These are phyloP conservation scores for Hemileccinum impolitum DNA, from an alignment of 768 basidiomycete species.

Conservation along the genomic window DNA sequence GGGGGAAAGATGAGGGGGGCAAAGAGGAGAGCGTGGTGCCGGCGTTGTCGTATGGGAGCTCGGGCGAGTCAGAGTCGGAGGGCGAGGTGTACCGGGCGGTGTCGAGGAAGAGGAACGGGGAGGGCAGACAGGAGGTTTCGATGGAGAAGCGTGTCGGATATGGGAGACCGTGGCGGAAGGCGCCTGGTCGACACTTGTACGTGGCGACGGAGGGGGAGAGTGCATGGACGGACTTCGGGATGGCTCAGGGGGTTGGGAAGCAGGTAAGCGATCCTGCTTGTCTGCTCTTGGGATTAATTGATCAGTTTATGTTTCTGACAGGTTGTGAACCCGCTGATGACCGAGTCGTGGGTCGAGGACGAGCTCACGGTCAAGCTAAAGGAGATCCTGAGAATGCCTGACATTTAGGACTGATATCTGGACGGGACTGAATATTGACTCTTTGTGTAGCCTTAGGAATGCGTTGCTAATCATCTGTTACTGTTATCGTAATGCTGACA, in stretches of 20 bases:
- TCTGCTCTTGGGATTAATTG: too few species aligned
- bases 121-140: not conserved
- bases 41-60: constrained; percentile 11
- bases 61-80: constrained; percentile 8
- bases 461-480: too few species aligned
- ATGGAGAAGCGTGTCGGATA: constrained; percentile 7
- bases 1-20: not conserved
- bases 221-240: not conserved
- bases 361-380: constrained; percentile 6
- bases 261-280: constrained; percentile 6
- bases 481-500: not conserved
- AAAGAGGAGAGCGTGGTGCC: constrained; percentile 5
- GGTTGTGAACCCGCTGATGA: constrained; percentile 3
- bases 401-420: not conserved
- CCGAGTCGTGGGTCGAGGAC: constrained; percentile 9
- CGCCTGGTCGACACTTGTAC: not conserved
- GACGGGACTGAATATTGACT: too few species aligned
- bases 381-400: not conserved
- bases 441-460: constrained; percentile 2
- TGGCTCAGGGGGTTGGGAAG: not conserved
- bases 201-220: not conserved
- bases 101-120: not conserved
- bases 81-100: constrained; percentile 4
- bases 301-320: not conserved
- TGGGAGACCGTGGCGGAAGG: constrained; percentile 7